phyloP scores from a whole-genome alignment of 164 flowering plant species.

The Macadamia tetraphylla region DNA sequence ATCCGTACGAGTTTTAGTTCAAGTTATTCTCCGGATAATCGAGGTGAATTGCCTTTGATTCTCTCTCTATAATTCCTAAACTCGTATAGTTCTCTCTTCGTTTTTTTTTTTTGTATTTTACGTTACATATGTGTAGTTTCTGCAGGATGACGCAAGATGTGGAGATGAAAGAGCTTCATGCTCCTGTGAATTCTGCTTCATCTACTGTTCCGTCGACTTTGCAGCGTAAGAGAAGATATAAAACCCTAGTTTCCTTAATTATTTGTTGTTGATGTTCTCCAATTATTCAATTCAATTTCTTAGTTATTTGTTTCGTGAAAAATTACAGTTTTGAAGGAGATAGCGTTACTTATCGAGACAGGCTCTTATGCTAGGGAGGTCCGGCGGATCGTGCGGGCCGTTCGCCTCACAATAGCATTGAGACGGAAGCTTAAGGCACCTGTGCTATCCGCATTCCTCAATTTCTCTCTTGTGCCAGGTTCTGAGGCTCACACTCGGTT shows the following conservation, averaged over 20 bases:
- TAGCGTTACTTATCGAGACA: conserved; percentile 59
- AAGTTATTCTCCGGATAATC: neutral
- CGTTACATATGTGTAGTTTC: neutral
- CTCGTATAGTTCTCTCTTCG: neutral
- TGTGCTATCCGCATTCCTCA: conserved; percentile 57
- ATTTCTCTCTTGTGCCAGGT: conserved; percentile 50
- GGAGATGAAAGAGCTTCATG: conserved; percentile 70
- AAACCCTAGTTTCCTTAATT: neutral
- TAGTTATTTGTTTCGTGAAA: neutral
- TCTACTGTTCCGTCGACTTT: conserved; percentile 42
- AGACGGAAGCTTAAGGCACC: conserved; percentile 58
- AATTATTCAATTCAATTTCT: neutral
- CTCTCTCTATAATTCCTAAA: neutral
- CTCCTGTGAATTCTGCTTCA: conserved; percentile 47
- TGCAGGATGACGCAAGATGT: conserved; percentile 69
- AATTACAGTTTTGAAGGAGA: conserved; percentile 72
- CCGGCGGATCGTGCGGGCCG: conserved; percentile 57
- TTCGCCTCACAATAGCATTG: conserved; percentile 62
- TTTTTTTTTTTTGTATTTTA: no score
- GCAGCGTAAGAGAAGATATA: conserved; percentile 40
- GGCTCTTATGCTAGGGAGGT: conserved; percentile 71
- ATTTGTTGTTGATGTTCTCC: neutral
- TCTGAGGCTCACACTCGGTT: conserved; percentile 63
- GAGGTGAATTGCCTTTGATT: neutral
- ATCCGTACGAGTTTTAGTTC: neutral